Conservation (phyloP, 192 early-diverging fungal species). For the Fimicolochytrium jonesii region DNA sequence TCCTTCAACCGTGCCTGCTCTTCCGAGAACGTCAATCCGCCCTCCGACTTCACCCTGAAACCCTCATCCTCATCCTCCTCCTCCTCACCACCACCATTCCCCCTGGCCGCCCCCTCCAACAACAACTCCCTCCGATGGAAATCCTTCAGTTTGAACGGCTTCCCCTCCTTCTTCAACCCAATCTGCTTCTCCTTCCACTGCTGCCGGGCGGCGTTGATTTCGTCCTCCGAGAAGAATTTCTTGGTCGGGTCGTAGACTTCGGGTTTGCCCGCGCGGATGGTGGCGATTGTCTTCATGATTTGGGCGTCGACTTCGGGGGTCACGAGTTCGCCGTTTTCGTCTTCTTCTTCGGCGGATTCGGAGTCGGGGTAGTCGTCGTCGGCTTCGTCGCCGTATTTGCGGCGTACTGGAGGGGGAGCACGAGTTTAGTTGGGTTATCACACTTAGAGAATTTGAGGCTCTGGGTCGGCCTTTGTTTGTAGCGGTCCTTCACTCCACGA, state of each 20-base stretch:
- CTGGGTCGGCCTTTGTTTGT: not conserved
- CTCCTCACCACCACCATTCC: constrained; percentile 31
- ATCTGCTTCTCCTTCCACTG: constrained; percentile 66
- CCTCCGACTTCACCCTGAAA: constrained; percentile 11
- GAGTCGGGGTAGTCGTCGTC: constrained; percentile 51
- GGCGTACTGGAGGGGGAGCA: constrained; percentile 45
- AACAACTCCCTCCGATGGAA: constrained; percentile 79
- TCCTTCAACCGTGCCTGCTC: constrained; percentile 78
- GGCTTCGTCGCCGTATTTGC: constrained; percentile 57
- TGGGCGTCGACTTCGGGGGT: constrained; percentile 89
- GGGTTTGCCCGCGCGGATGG: constrained; percentile 71
- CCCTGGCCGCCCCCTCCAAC: too few species aligned
- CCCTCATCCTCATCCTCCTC: constrained; percentile 36
- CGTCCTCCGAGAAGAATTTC: constrained; percentile 69
- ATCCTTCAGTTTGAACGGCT: constrained; percentile 78
- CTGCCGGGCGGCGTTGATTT: constrained; percentile 54
- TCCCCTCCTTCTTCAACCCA: constrained; percentile 45
- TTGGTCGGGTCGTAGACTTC: constrained; percentile 74
- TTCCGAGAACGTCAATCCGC: constrained; percentile 66
- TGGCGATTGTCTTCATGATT: constrained; percentile 86
- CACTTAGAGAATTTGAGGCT: not conserved
- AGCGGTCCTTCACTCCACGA: not conserved
- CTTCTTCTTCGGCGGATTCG: constrained; percentile 63
- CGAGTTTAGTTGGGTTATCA: not conserved
- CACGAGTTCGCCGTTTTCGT: constrained; percentile 57